Evolutionary conservation across 768 basidiomycete species (phyloP).

Genomic region (Cantharellus cinnabarinus): DNA sequence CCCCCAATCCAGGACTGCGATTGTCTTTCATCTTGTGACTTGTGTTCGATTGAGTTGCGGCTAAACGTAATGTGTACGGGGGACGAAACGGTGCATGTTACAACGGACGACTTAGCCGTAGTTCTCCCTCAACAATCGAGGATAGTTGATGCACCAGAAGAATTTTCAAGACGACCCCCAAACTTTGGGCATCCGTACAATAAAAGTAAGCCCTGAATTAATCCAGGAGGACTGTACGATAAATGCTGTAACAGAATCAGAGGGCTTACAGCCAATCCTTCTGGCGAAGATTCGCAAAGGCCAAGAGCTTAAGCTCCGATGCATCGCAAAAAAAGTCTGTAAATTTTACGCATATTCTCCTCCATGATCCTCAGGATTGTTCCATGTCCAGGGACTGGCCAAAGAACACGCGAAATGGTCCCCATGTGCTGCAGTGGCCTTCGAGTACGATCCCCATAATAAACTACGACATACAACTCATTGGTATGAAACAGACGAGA

Average conservation of each 20-base stretch:
- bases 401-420: constrained; percentile 99
- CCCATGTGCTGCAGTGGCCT: constrained; percentile 81
- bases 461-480: constrained; percentile 87
- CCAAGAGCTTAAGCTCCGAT: constrained; percentile 69
- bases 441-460: constrained; percentile 97
- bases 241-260: not conserved
- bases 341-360: not conserved
- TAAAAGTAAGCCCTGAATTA: not conserved
- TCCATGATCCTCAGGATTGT: not conserved
- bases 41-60: constrained; percentile 66
- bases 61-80: constrained; percentile 62
- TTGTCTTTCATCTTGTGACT: constrained; percentile 64
- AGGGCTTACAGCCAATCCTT: constrained; percentile 40
- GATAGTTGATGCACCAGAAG: not conserved
- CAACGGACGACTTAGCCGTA: constrained; percentile 47
- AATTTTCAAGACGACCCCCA: not conserved
- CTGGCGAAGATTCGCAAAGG: constrained; percentile 87
- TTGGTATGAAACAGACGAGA: constrained; percentile 75
- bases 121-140: not conserved
- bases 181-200: not conserved
- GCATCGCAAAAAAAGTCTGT: constrained; percentile 83
- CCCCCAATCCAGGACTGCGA: constrained; percentile 54
- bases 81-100: constrained; percentile 50
- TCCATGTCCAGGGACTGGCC: constrained; percentile 55
- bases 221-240: not conserved